phyloP scores from a whole-genome alignment of 202 grass and related monocot genomes.

The Setaria italica region DNA sequence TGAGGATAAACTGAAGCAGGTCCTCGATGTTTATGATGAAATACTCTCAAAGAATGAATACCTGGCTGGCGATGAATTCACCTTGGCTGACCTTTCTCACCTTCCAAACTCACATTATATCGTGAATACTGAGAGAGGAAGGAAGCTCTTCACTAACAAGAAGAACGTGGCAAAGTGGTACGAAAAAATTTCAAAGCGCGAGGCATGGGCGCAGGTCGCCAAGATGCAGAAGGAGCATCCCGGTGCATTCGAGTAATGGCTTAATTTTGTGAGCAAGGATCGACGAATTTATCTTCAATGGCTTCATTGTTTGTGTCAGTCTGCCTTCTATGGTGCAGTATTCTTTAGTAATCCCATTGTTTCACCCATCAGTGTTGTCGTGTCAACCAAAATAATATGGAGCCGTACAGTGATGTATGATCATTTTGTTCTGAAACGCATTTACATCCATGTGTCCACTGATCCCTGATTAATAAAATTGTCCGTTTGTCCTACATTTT shows the following conservation, averaged over 20 bases:
- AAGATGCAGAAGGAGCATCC: slow-evolving; percentile 85
- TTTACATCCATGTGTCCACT: background rate
- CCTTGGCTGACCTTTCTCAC: slow-evolving; percentile 82
- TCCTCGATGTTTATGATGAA: slow-evolving; percentile 82
- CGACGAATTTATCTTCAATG: background rate
- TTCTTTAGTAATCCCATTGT: slow-evolving; percentile 21
- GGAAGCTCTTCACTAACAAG: slow-evolving; percentile 68
- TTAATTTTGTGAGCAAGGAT: background rate
- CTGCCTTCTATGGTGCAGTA: slow-evolving; percentile 30
- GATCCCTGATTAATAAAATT: slow-evolving; percentile 27
- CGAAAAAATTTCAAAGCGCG: slow-evolving; percentile 52
- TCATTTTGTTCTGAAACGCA: background rate
- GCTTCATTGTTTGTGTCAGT: slow-evolving; percentile 20
- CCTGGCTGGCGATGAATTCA: slow-evolving; percentile 80
- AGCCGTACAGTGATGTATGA: slow-evolving; percentile 31
- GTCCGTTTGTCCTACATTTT: background rate
- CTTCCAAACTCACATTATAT: slow-evolving; percentile 83
- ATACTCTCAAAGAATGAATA: slow-evolving; percentile 65
- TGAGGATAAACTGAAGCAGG: slow-evolving; percentile 58
- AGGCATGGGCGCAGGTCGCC: slow-evolving; percentile 68
- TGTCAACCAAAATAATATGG: slow-evolving; percentile 57
- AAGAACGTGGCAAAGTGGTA: slow-evolving; percentile 81
- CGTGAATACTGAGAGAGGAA: slow-evolving; percentile 53
- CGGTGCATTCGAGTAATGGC: slow-evolving; percentile 54
- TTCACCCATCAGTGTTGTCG: background rate